Evolutionary conservation across 2,329 filamentous ascomycete genomes (phyloP), one percentile per base, ranked within the genome.

Genomic region (Pezicula radicicola): DNA sequence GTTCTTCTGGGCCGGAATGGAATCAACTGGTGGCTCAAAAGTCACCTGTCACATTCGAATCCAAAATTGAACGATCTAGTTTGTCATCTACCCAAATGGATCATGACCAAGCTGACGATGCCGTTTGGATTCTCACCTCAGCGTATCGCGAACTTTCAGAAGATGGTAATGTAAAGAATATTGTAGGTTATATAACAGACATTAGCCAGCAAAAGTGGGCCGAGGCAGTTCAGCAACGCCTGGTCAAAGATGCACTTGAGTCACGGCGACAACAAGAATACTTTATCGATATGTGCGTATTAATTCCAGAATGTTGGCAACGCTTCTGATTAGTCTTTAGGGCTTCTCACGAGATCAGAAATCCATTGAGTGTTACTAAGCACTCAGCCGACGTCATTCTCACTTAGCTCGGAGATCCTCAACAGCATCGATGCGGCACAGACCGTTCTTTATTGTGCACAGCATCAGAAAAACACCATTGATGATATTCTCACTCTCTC

Each of bases 401-500:
- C 13, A 28, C 42, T 13, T 45, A 3, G 19, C 16, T 27, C 10
- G 27, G 27, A 25, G 42, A 45, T 30, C 9, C 42, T 27, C 15
- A 21, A 45, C 12, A 28, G 19, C 10, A n/a, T 45, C 10, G 42
- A 45, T 28, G 42, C 42, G 10, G 42, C 42, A 12, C 6, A 45
- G 19, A 45, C 42, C 8, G n/a, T 45, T 13, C 21, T 43, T 19
- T 43, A 43, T 27, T 91, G 88, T 59, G 84, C 87, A 2, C 83
- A 89, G 60, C 88, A 91, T 67, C 88, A 91, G 64, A 90, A 90
- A 67, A 74, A 83, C 7, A 88, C 88, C 46, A 83, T 88, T 15
- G 84, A 88, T 60, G 85, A 88, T 61, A 85, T 88, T 30, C 70
- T 88, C 36, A 88, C 84, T 15, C 78, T 88, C 63, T 87, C 83